phyloP scores from a whole-genome alignment of 2,329 filamentous ascomycete species.

The Geosmithia flava region DNA sequence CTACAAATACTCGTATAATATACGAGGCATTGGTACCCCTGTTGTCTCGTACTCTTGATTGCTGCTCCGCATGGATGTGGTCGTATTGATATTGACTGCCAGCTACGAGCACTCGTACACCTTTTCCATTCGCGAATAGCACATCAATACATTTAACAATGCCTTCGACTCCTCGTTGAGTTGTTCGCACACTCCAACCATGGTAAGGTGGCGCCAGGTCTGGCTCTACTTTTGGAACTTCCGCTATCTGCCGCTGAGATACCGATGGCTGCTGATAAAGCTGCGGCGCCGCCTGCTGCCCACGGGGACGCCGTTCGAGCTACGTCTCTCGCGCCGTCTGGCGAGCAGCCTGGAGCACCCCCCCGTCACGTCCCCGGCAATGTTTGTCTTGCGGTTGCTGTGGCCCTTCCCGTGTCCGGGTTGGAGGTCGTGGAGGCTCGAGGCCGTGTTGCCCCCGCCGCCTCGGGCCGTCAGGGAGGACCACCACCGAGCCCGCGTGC shows the following conservation, averaged over 20 bases:
- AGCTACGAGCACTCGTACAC: too few relatives aligned
- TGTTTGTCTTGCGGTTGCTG: neutral
- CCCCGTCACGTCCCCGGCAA: neutral
- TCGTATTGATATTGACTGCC: too few relatives aligned
- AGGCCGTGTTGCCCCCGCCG: constrained; percentile 3
- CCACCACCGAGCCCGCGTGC: constrained; percentile 1
- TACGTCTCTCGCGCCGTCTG: constrained; percentile 2
- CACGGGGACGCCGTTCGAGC: constrained; percentile 4
- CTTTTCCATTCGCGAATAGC: too few relatives aligned
- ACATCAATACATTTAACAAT: too few relatives aligned
- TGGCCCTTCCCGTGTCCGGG: too few relatives aligned
- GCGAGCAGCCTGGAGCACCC: neutral
- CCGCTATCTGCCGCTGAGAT: constrained; percentile 7
- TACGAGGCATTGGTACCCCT: too few relatives aligned
- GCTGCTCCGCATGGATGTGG: too few relatives aligned
- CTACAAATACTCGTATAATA: too few relatives aligned
- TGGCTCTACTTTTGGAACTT: constrained; percentile 8
- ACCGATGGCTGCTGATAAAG: constrained; percentile 7
- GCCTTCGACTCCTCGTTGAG: too few relatives aligned
- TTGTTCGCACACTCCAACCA: too few relatives aligned
- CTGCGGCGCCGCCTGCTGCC: constrained; percentile 6
- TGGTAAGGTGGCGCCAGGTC: neutral
- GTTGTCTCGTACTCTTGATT: too few relatives aligned
- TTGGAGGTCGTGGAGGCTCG: constrained; percentile 3
- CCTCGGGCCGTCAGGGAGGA: constrained; percentile 6